Base-by-base conservation (phyloP, 129 eudicot species). In the Centaurea solstitialis region DNA sequence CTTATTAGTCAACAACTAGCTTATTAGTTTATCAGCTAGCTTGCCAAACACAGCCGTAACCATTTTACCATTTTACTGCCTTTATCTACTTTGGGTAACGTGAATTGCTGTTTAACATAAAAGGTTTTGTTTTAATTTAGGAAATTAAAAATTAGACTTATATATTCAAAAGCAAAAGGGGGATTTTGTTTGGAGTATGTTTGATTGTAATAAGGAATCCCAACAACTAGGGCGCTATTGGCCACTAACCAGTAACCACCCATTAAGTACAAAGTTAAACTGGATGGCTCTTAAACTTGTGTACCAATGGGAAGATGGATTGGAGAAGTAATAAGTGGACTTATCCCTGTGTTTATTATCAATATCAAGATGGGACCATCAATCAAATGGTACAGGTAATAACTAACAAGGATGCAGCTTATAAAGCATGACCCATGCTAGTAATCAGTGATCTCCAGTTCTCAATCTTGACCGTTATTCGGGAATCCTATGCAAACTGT, bases 401-500 rank as follows among this genome's bases (percentile, higher is more conserved):
- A 76, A 75, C 74, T 64, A 76, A 82, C 82, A 76, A 75, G 62
- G 68, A 59, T 76, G 33, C 81, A 70, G 12, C 81, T 73, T 72
- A 80, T 24, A 72, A 80, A 62, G 72, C 33, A 72, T 81, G 84
- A 64, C 80, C 21, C 80, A 76, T 64, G 61, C 80, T 41, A 62
- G 72, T 61, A 77, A 13, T 66, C 62, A 77, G n/a, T 22, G 26
- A 77, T 33, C 2, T 1, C 5, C 4, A 33, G 37, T 33, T 66
- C 81, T 1, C 81, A 6, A 66, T 71, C 76, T 79, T 71, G 77
- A 79, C 76, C 35, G 8, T 75, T 70, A 21, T 68, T 38, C 1
- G 74, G 28, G 86, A 71, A 72, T 83, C 86, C 86, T 70, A 77
- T 41, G 86, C 86, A 77, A 77, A 73, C 11, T 62, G n/a, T 62